These are phyloP conservation scores for Phialophora chinensis DNA, from an alignment of 2,329 filamentous ascomycete species.

Conservation along the genomic window DNA sequence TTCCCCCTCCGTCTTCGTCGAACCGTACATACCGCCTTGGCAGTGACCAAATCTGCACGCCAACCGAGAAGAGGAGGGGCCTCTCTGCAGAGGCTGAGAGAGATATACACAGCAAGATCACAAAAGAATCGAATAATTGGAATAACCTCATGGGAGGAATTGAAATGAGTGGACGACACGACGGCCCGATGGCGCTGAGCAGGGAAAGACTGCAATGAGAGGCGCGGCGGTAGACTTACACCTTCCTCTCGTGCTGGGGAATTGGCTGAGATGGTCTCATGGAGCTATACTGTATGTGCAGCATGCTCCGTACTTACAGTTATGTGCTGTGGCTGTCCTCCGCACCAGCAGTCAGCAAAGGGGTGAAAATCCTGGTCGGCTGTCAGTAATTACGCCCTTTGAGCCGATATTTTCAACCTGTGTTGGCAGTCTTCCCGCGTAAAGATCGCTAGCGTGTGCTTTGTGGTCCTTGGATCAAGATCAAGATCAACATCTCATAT, in stretches of 20 bases:
- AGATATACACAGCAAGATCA: not conserved
- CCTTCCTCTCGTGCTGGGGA: too few relatives aligned
- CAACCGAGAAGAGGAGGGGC: not conserved
- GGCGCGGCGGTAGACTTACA: too few relatives aligned
- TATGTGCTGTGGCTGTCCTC: too few relatives aligned
- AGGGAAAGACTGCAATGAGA: not conserved
- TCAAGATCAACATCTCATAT: not conserved
- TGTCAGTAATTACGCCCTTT: too few relatives aligned
- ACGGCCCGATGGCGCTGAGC: not conserved
- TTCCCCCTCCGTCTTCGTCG: not conserved
- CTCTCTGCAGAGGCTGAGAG: not conserved
- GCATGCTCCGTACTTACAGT: too few relatives aligned
- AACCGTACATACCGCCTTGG: not conserved
- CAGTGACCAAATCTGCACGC: not conserved
- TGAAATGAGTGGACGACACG: not conserved
- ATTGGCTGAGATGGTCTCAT: too few relatives aligned
- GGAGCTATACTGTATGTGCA: too few relatives aligned
- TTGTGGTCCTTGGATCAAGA: too few relatives aligned
- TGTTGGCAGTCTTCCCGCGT: too few relatives aligned
- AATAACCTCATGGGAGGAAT: not conserved
- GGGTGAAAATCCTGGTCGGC: too few relatives aligned
- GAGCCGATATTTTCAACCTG: too few relatives aligned
- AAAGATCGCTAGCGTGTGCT: not conserved
- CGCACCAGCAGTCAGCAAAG: too few relatives aligned
- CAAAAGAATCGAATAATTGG: not conserved